Percentiles rank a stretch among this genome's conserved stretches.
phyloP scores from a whole-genome alignment of 202 grass and related monocot species.

The Carex arenaria region DNA sequence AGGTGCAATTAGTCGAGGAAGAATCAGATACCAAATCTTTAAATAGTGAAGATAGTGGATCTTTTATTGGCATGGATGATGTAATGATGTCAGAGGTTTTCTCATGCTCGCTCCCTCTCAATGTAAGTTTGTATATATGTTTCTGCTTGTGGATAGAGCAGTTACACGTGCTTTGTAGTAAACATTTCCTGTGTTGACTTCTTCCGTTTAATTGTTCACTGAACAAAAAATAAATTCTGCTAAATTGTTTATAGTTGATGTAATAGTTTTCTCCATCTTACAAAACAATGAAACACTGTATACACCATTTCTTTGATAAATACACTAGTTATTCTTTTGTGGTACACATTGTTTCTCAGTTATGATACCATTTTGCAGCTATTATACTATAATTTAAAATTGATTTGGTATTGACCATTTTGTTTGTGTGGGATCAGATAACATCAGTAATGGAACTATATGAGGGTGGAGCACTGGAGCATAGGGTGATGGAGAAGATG shows the following conservation, averaged over 20 bases:
- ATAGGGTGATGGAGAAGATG: slow-evolving; percentile 71
- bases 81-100: slow-evolving; percentile 67
- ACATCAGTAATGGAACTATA: slow-evolving; percentile 63
- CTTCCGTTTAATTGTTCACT: slow-evolving; percentile 10
- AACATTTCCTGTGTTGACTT: background rate
- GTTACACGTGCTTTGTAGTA: background rate
- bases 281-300: background rate
- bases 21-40: slow-evolving; percentile 63
- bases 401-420: background rate
- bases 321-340: background rate
- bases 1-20: slow-evolving; percentile 78
- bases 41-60: slow-evolving; percentile 53
- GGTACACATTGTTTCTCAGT: background rate
- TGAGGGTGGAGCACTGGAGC: slow-evolving; percentile 69
- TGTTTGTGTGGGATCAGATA: slow-evolving; percentile 43
- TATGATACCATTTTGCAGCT: background rate
- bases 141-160: background rate
- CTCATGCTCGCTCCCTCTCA: slow-evolving; percentile 53
- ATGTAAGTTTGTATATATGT: slow-evolving; percentile 51
- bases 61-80: slow-evolving; percentile 86
- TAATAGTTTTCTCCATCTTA: background rate
- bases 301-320: background rate
- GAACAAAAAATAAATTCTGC: background rate
- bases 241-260: background rate
- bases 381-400: background rate